Evolutionary conservation across 2,329 filamentous ascomycete genomes (phyloP).

Genomic region (Aureobasidium sp.): DNA sequence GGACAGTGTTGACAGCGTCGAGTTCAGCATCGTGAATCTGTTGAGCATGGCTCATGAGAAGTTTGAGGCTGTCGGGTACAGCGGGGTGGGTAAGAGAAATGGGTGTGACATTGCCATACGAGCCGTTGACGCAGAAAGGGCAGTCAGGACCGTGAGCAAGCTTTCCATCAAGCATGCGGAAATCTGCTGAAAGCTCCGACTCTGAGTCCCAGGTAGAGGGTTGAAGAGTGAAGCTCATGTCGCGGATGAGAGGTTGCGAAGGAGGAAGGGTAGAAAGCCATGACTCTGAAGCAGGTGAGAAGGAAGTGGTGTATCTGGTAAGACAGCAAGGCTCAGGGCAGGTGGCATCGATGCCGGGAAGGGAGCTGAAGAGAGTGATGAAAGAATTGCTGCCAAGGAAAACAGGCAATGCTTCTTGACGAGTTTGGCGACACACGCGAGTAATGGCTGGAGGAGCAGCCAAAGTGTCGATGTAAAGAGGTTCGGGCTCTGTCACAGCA

Average conservation of each 20-base stretch:
- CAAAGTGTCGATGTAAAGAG: constrained; percentile 12
- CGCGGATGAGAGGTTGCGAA: constrained; percentile 12
- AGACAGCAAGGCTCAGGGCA: constrained; percentile 12
- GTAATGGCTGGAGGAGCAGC: constrained; percentile 11
- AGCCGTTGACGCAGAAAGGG: constrained; percentile 8
- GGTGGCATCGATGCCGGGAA: background rate
- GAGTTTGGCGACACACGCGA: constrained; percentile 17
- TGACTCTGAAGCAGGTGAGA: constrained; percentile 7
- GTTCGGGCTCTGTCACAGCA: constrained; percentile 6
- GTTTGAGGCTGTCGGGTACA: constrained; percentile 4
- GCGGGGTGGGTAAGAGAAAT: constrained; percentile 7
- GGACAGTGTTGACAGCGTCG: constrained; percentile 2
- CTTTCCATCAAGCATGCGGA: constrained; percentile 11
- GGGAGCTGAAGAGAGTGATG: constrained; percentile 13
- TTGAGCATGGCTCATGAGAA: constrained; percentile 9
- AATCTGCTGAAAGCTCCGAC: constrained; percentile 5
- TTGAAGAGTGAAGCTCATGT: constrained; percentile 14
- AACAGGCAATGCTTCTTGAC: constrained; percentile 18
- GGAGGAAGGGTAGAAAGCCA: constrained; percentile 7
- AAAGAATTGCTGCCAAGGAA: constrained; percentile 17
- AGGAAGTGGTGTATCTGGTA: constrained; percentile 13
- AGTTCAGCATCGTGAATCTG: constrained; percentile 10
- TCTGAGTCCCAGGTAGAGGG: constrained; percentile 9
- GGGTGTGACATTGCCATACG: constrained; percentile 8
- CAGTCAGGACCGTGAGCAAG: constrained; percentile 11